These are phyloP conservation scores for Paramecium sonneborni DNA, from an alignment of 73 alveolate species.

Conservation along the genomic window DNA sequence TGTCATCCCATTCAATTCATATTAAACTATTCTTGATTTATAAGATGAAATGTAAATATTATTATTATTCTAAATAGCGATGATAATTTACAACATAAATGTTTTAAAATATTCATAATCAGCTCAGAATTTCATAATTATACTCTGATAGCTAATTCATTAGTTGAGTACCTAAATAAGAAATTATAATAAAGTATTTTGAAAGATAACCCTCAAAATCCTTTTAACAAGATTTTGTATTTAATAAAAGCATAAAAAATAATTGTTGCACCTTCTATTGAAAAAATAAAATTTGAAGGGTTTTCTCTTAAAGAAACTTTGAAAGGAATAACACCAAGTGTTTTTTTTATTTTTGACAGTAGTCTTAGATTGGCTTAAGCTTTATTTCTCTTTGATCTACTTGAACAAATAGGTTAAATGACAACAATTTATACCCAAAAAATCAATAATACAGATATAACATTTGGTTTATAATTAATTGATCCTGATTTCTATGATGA, in stretches of 20 bases:
- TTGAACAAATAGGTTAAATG: not conserved
- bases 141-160: not conserved
- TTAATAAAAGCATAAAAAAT: not conserved
- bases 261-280: not conserved
- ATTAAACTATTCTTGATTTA: not conserved
- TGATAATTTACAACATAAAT: not conserved
- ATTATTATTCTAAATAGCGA: not conserved
- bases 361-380: not conserved
- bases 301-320: not conserved
- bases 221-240: not conserved
- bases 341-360: not conserved
- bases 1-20: not conserved
- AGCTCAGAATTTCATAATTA: not conserved
- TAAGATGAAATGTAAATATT: not conserved
- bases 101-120: not conserved
- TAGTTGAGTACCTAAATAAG: not conserved
- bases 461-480: not conserved
- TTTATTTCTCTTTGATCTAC: not conserved
- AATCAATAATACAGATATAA: not conserved
- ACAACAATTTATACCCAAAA: not conserved
- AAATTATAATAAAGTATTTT: not conserved
- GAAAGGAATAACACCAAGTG: slow-evolving; percentile 21
- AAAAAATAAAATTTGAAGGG: not conserved
- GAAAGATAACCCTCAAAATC: slow-evolving; percentile 8
- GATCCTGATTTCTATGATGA: slow-evolving; percentile 24